Evolutionary conservation across 495 filamentous ascomycete genomes (phyloP).

Genomic region (Tetracladium setigerum): DNA sequence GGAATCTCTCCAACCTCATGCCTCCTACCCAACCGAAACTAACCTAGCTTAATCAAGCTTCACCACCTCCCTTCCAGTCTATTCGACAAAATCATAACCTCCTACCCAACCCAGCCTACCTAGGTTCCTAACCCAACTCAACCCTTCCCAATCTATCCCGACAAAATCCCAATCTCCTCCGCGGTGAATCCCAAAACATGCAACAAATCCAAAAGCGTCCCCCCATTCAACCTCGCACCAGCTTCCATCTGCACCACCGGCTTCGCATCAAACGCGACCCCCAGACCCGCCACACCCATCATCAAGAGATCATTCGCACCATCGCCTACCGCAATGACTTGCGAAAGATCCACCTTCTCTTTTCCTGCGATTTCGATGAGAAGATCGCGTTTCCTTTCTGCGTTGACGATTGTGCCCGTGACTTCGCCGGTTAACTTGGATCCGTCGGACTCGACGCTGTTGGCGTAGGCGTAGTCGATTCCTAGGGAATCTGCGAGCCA

Average conservation of each 20-base stretch:
- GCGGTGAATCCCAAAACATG: slow-evolving; percentile 73
- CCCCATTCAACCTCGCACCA: slow-evolving; percentile 70
- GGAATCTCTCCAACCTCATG: no score
- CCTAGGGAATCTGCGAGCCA: slow-evolving; percentile 77
- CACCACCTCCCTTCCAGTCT: no score
- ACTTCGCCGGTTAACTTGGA: slow-evolving; percentile 76
- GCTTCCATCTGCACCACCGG: slow-evolving; percentile 83
- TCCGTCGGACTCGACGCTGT: slow-evolving; percentile 65
- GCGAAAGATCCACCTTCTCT: slow-evolving; percentile 61
- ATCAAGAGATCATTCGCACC: slow-evolving; percentile 93
- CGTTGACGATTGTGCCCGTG: slow-evolving; percentile 71
- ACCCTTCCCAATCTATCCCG: not conserved
- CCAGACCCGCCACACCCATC: slow-evolving; percentile 81
- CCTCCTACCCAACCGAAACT: no score
- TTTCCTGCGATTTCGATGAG: slow-evolving; percentile 69
- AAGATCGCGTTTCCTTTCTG: slow-evolving; percentile 67
- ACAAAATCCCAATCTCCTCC: slow-evolving; percentile 43
- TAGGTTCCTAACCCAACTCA: no score
- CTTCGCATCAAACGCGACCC: slow-evolving; percentile 93
- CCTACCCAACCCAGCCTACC: no score
- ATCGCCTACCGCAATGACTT: slow-evolving; percentile 83
- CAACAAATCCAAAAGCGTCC: slow-evolving; percentile 71
- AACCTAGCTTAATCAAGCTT: no score
- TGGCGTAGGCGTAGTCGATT: slow-evolving; percentile 81
- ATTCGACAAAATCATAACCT: no score